phyloP scores from a whole-genome alignment of 2,329 filamentous ascomycete genomes.

The Aspergillus oerlinghausenensis region DNA sequence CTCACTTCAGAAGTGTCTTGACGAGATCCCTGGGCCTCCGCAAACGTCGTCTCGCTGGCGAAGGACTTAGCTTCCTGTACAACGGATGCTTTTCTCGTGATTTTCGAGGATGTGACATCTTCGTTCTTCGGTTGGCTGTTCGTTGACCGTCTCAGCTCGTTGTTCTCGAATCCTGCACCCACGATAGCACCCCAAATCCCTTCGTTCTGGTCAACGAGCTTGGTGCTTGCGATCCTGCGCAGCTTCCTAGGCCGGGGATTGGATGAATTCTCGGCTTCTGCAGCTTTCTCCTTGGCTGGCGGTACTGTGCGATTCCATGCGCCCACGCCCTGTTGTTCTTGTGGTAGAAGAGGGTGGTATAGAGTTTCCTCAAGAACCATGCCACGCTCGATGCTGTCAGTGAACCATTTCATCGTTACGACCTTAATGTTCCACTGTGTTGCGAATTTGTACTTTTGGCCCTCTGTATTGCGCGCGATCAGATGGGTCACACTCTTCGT shows the following conservation, averaged over 20 bases:
- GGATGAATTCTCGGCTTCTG: constrained; percentile 40
- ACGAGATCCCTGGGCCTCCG: constrained; percentile 21
- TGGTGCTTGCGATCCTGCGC: constrained; percentile 79
- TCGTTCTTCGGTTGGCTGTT: constrained; percentile 24
- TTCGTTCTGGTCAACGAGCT: constrained; percentile 72
- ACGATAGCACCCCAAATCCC: constrained; percentile 90
- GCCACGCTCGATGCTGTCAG: constrained; percentile 74
- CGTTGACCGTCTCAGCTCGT: constrained; percentile 20
- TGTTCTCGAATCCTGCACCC: constrained; percentile 39
- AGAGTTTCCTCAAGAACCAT: constrained; percentile 87
- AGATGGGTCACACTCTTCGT: constrained; percentile 84
- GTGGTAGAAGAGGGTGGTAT: constrained; percentile 71
- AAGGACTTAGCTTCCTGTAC: constrained; percentile 36
- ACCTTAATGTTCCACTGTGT: constrained; percentile 73
- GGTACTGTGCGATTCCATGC: constrained; percentile 61
- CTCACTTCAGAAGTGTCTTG: constrained; percentile 12
- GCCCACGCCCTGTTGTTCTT: constrained; percentile 67
- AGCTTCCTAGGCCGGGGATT: constrained; percentile 72
- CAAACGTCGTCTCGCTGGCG: constrained; percentile 34
- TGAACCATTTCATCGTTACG: constrained; percentile 79
- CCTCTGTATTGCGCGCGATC: constrained; percentile 71
- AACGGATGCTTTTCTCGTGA: constrained; percentile 15
- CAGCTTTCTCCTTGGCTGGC: constrained; percentile 25
- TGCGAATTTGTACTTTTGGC: constrained; percentile 89
- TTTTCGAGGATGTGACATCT: constrained; percentile 10